Evolutionary conservation across 202 grass and related monocot genomes (phyloP).

Genomic region (Brachypodium distachyon): DNA sequence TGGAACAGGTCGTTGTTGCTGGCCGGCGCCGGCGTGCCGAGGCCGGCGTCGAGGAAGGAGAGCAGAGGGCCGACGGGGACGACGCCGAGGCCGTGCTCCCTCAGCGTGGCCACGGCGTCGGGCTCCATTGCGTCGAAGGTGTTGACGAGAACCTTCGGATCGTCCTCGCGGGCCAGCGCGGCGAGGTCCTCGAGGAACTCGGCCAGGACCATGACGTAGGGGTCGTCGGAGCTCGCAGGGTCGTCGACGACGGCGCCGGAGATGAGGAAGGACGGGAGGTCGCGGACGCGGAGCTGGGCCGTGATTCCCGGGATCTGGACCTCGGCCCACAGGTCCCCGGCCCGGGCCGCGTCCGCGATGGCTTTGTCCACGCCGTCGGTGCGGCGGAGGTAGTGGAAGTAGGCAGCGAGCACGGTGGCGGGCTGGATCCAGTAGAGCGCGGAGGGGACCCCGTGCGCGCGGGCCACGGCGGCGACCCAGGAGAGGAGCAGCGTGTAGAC

Average conservation of each 20-base stretch:
- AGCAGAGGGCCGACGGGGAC: constrained; percentile 30
- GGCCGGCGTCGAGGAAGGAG: constrained; percentile 7
- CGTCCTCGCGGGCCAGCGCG: background rate
- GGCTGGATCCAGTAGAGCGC: constrained; percentile 67
- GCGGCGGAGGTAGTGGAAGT: constrained; percentile 46
- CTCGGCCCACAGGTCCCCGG: background rate
- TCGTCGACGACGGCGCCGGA: background rate
- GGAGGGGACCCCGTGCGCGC: constrained; percentile 5
- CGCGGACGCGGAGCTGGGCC: constrained; percentile 6
- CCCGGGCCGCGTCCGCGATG: background rate
- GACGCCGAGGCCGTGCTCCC: constrained; percentile 4
- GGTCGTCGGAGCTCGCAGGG: no score
- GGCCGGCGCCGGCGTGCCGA: no score
- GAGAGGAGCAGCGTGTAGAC: constrained; percentile 36
- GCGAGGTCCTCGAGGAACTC: constrained; percentile 8
- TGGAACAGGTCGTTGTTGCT: constrained; percentile 27
- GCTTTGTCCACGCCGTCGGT: constrained; percentile 21
- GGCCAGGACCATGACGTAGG: background rate
- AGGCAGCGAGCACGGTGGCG: constrained; percentile 36
- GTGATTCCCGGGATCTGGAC: constrained; percentile 30
- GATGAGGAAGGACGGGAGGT: constrained; percentile 34
- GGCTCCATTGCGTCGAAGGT: constrained; percentile 55
- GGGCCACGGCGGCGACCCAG: constrained; percentile 45
- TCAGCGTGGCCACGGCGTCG: constrained; percentile 1
- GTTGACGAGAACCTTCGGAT: constrained; percentile 36